A percentile compares a stretch with the other conserved stretches of the same genome.
Conservation (phyloP, 2,329 filamentous ascomycete species). For the Paecilomyces formosus region DNA sequence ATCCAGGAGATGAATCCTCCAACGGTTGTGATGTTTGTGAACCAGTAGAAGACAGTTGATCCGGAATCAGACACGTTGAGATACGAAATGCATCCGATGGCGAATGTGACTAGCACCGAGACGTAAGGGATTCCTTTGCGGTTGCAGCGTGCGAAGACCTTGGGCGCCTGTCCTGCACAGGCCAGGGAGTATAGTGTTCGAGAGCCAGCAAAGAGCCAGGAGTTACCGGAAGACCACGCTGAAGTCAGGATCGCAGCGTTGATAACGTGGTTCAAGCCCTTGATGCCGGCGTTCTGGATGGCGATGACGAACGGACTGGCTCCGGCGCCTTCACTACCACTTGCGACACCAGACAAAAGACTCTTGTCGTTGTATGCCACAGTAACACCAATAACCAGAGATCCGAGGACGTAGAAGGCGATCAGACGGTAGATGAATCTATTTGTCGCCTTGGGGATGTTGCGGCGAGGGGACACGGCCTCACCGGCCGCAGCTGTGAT, state of each 20-base stretch:
- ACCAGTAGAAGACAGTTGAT: slow-evolving; percentile 34
- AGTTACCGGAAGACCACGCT: slow-evolving; percentile 62
- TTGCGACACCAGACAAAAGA: slow-evolving; percentile 39
- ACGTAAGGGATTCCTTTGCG: slow-evolving; percentile 47
- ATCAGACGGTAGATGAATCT: slow-evolving; percentile 48
- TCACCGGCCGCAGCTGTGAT: slow-evolving; percentile 50
- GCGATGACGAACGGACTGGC: slow-evolving; percentile 61
- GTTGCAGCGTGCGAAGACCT: slow-evolving; percentile 33
- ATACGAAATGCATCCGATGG: slow-evolving; percentile 27
- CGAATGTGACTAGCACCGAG: slow-evolving; percentile 35
- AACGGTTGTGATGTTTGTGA: slow-evolving; percentile 33
- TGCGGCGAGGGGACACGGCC: slow-evolving; percentile 42
- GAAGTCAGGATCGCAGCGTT: slow-evolving; percentile 68
- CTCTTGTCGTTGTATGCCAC: slow-evolving; percentile 49
- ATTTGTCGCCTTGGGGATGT: slow-evolving; percentile 46
- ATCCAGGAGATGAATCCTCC: slow-evolving; percentile 33
- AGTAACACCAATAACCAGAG: slow-evolving; percentile 51
- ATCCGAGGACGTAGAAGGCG: slow-evolving; percentile 50
- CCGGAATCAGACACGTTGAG: slow-evolving; percentile 29
- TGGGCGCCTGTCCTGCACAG: slow-evolving; percentile 28
- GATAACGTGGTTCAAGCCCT: slow-evolving; percentile 60
- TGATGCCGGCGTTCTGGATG: slow-evolving; percentile 58
- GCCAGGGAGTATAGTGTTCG: slow-evolving; percentile 46
- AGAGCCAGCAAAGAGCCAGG: slow-evolving; percentile 49
- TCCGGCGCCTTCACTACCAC: slow-evolving; percentile 24